These are phyloP conservation scores for Fraxinus cuspidata DNA, from an alignment of 257 asterid genomes.

Conservation along the genomic window DNA sequence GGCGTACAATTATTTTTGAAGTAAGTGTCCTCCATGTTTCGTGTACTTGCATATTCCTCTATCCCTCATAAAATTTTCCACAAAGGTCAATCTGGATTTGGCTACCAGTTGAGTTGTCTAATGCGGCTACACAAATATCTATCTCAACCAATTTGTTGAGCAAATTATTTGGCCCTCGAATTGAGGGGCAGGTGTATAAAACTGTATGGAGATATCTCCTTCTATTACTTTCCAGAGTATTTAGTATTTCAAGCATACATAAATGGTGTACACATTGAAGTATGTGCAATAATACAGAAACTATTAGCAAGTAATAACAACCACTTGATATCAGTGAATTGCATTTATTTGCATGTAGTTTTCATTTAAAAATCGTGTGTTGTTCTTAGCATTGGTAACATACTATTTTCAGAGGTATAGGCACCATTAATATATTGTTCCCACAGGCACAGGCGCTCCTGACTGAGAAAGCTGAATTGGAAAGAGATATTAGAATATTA, in stretches of 20 bases:
- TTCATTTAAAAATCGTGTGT: background rate
- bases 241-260: background rate
- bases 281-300: background rate
- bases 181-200: background rate
- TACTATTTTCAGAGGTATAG: constrained; percentile 1
- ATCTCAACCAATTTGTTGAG: background rate
- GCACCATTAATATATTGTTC: background rate
- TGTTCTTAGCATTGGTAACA: constrained; percentile 11
- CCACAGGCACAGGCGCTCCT: constrained; percentile 47
- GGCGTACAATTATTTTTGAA: background rate
- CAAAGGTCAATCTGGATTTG: background rate
- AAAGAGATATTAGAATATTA: constrained; percentile 49
- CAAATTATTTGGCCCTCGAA: background rate
- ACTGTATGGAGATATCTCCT: background rate
- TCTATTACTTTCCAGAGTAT: background rate
- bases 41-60: constrained; percentile 1
- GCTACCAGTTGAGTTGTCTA: background rate
- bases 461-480: constrained; percentile 55
- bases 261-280: background rate
- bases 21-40: background rate
- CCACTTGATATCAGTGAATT: background rate
- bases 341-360: background rate
- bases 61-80: background rate
- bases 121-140: background rate
- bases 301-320: background rate